These are phyloP conservation scores for Eurotiales sp. DNA, from an alignment of 2,329 filamentous ascomycete species.

Conservation along the genomic window DNA sequence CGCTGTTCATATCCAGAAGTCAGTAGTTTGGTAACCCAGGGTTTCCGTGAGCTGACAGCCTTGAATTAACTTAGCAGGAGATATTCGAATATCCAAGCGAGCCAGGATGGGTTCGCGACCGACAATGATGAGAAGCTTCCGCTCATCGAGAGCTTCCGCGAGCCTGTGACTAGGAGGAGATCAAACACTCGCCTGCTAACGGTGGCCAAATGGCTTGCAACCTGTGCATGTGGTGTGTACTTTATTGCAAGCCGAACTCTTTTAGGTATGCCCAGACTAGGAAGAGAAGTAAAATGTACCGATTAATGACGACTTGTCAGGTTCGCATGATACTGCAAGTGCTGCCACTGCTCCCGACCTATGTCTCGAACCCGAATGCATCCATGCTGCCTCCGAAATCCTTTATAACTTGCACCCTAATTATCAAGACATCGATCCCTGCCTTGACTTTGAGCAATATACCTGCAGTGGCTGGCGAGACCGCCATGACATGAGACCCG, in stretches of 20 bases:
- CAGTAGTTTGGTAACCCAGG: background rate
- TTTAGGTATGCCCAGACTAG: background rate
- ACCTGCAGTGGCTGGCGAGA: slow-evolving; percentile 66
- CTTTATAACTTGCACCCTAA: slow-evolving; percentile 60
- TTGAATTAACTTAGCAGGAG: background rate
- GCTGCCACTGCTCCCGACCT: background rate
- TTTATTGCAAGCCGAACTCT: background rate
- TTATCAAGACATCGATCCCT: slow-evolving; percentile 63
- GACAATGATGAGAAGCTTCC: slow-evolving; percentile 2
- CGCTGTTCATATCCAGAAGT: background rate
- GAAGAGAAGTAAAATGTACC: background rate
- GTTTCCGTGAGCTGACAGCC: background rate
- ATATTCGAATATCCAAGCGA: background rate
- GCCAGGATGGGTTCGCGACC: background rate
- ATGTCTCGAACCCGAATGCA: slow-evolving; percentile 48
- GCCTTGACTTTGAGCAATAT: slow-evolving; percentile 64
- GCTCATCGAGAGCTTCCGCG: background rate
- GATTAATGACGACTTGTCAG: background rate
- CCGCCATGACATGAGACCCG: slow-evolving; percentile 61
- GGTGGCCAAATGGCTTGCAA: slow-evolving; percentile 6
- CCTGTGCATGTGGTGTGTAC: background rate
- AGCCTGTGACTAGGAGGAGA: background rate
- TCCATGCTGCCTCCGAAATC: slow-evolving; percentile 61
- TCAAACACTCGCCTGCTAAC: background rate
- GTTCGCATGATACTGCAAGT: background rate